Evolutionary conservation across 306 rosid genomes (phyloP), one percentile per base, ranked within the genome.

Genomic region (Betula pendula): DNA sequence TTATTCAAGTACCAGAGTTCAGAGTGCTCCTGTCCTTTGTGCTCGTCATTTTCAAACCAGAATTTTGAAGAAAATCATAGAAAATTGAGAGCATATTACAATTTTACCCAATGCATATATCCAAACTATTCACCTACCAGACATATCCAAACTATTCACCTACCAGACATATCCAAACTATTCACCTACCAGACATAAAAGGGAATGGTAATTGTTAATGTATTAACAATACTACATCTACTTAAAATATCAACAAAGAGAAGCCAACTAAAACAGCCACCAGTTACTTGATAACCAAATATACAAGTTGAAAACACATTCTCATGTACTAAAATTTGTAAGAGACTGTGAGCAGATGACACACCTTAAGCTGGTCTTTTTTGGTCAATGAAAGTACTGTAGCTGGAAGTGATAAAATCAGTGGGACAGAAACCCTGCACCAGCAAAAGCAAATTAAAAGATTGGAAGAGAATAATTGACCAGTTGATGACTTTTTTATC

Each of bases 371-470:
- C 77, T 84, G 91, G 72, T 86, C 96, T 77, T 89, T 84, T 75
- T 81, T 87, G 53, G 96, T 85, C 85, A 91, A 74, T 42, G 99
- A 96, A 86, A 88, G 89, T 71, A 96, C 99, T 9, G 93, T 86
- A 73, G 88, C 88, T 44, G 97, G 96, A 80, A 96, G 92, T 59
- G 97, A 96, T 81, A 96, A 56, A 75, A 93, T 79, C 89, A 96
- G 71, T 22, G 99, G 99, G 86, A 84, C 81, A 63, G 97, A 87
- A 73, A 93, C 72, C 86, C 99, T 96, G 80, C 72, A 76, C 67
- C 85, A 87, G 50, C 63, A 74, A 25, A 78, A 79, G 48, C 83
- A 81, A 68, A 40, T 53, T 16, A 29, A 63, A 12, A 24, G 27
- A 87, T 63, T 49, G 24, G 75, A 80, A 76, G 12, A 19, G 22